Conservation (phyloP, 106 monocot species). For the Alisma plantagoaquatica region DNA sequence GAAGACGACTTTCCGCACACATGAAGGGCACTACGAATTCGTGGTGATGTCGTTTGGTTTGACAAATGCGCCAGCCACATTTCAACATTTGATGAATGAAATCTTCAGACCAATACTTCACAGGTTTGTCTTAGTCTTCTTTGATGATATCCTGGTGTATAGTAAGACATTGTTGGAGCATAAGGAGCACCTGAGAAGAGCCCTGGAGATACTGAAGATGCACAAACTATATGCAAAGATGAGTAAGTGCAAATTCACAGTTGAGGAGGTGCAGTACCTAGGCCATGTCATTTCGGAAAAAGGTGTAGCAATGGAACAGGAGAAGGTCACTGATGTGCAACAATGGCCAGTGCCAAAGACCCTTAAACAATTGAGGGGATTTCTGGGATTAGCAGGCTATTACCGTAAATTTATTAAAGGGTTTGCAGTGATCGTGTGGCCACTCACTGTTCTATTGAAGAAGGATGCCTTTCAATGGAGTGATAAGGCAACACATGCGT, state of each 20-base stretch:
- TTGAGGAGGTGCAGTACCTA: background rate
- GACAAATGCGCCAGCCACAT: conserved; percentile 4
- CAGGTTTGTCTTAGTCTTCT: conserved; percentile 4
- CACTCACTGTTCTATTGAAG: conserved; percentile 6
- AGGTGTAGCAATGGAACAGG: background rate
- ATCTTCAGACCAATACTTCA: background rate
- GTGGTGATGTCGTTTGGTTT: conserved; percentile 4
- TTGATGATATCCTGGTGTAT: conserved; percentile 5
- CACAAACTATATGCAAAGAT: background rate
- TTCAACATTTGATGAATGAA: background rate
- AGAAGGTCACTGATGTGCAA: background rate
- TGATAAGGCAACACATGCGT: background rate
- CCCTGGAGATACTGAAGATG: background rate
- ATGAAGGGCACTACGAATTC: conserved; percentile 3
- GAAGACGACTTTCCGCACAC: background rate
- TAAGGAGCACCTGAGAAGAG: background rate
- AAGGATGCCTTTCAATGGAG: conserved; percentile 8
- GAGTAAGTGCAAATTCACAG: background rate
- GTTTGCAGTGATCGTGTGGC: background rate
- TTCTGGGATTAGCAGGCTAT: conserved; percentile 11
- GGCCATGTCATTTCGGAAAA: conserved; percentile 1
- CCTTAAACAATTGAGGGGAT: conserved; percentile 1
- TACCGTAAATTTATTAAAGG: conserved; percentile 4
- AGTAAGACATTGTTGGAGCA: background rate
- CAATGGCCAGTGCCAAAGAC: background rate